These are phyloP conservation scores for Entelexis paramagnoliae DNA, from an alignment of 1,139 yeast genomes.

Conservation along the genomic window DNA sequence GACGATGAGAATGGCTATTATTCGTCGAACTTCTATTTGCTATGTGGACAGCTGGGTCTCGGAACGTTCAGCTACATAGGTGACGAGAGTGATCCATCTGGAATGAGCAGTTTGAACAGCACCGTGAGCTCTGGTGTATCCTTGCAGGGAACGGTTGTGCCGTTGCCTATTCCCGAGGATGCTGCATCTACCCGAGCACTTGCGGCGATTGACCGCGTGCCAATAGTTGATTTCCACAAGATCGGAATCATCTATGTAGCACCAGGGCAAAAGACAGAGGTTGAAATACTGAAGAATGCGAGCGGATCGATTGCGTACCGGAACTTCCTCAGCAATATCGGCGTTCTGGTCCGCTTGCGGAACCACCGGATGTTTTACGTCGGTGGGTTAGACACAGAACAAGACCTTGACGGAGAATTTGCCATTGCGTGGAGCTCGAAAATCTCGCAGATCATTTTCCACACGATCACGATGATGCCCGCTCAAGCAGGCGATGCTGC, in stretches of 20 bases:
- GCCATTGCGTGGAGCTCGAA: constrained; percentile 68
- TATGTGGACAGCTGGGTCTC: constrained; percentile 16
- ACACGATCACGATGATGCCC: constrained; percentile 75
- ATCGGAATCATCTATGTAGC: constrained; percentile 70
- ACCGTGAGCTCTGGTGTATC: background rate
- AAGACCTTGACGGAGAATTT: constrained; percentile 62
- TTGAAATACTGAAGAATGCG: constrained; percentile 53
- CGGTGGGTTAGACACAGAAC: constrained; percentile 69
- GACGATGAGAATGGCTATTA: constrained; percentile 12
- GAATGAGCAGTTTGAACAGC: background rate
- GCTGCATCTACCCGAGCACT: constrained; percentile 49
- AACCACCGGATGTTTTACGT: constrained; percentile 50
- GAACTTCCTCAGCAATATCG: constrained; percentile 48
- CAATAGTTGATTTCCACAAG: constrained; percentile 70
- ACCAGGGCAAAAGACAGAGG: constrained; percentile 52
- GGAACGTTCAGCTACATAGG: constrained; percentile 10
- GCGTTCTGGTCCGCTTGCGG: constrained; percentile 47
- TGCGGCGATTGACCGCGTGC: constrained; percentile 59
- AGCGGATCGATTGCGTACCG: constrained; percentile 58
- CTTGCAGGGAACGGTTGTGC: constrained; percentile 24
- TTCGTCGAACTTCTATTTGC: constrained; percentile 16
- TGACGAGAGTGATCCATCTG: background rate
- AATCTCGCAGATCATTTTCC: constrained; percentile 62
- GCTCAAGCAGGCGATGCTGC: constrained; percentile 37
- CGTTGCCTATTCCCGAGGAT: constrained; percentile 41